phyloP scores from a whole-genome alignment of 2,329 filamentous ascomycete genomes.

The Lojkania enalia region DNA sequence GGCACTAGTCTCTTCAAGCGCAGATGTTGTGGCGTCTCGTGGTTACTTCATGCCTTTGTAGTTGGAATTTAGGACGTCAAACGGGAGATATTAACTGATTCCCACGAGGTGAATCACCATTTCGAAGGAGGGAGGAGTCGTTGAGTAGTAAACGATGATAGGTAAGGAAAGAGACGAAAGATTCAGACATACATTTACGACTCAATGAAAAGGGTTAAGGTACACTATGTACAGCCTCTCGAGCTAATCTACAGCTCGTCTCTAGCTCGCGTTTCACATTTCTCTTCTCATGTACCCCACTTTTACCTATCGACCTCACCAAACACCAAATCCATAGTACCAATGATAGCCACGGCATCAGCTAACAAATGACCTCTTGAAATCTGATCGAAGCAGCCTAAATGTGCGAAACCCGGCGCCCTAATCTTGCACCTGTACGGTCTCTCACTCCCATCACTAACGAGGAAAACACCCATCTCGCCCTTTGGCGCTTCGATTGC shows the following conservation, averaged over 20 bases:
- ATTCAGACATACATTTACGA: conserved; percentile 24
- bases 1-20: no score
- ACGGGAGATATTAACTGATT: no score
- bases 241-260: neutral
- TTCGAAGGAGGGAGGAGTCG: no score
- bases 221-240: conserved; percentile 34
- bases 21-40: no score
- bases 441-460: conserved; percentile 93
- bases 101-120: no score
- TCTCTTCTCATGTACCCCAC: neutral
- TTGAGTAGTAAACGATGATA: no score
- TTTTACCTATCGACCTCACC: conserved; percentile 34
- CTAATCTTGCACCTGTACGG: conserved; percentile 98
- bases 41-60: no score
- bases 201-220: conserved; percentile 22
- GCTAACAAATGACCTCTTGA: conserved; percentile 90
- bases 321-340: conserved; percentile 51
- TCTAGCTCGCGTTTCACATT: conserved; percentile 1
- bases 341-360: conserved; percentile 94
- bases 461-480: conserved; percentile 97
- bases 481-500: conserved; percentile 99
- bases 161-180: no score
- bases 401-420: conserved; percentile 93
- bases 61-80: no score
- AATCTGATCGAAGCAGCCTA: conserved; percentile 92